Evolutionary conservation across 2,329 filamentous ascomycete species (phyloP), one percentile per base, ranked within the genome.

Genomic region (Aquanectria penicillioides): DNA sequence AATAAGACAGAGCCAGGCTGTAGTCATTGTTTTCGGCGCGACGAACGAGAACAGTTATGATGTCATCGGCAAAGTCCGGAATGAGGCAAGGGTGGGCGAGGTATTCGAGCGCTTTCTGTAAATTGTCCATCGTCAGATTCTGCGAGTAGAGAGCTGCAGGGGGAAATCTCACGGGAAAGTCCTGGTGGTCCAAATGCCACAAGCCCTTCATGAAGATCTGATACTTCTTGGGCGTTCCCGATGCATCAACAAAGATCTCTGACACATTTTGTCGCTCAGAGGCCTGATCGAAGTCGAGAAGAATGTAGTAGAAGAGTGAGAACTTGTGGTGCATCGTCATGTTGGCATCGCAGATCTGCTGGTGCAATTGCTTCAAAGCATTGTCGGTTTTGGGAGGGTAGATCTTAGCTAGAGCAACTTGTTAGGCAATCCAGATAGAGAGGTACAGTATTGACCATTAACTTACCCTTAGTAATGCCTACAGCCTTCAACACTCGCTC

Each of bases 41-140:
- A 31, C 84, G 83, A 48, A 92, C 86, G 5, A 95, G 84, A 5
- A 84, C 83, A 22, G 84, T 83, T 65, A 95, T 82, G 49, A 96
- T 94, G 61, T 96, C 91, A 75, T 95, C 92, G 55, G 91, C 85
- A 69, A 95, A 96, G 51, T 93, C 93, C 29, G 91, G 88, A 17
- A 89, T 87, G 5, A 96, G 82, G 2, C 90, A 92, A 0, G 93
- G 92, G 68, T 95, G 89, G 4, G 91, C 89, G 12, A 97, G 84
- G 71, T 89, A 88, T 67, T 92, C 88, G 23, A 96, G 81, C 3
- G 92, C 91, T 63, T 80, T 77, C 84, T 90, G 46, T 22, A 44
- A 10, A 5, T 5, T 5, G 5, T 44, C 10, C 38, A 40, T 12
- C 18, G 31, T 65, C 13, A 69, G 48, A 37, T 4, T 6, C 1